These are phyloP conservation scores for Sparassis latifolia DNA, from an alignment of 1,284 basidiomycete genomes.

Conservation along the genomic window DNA sequence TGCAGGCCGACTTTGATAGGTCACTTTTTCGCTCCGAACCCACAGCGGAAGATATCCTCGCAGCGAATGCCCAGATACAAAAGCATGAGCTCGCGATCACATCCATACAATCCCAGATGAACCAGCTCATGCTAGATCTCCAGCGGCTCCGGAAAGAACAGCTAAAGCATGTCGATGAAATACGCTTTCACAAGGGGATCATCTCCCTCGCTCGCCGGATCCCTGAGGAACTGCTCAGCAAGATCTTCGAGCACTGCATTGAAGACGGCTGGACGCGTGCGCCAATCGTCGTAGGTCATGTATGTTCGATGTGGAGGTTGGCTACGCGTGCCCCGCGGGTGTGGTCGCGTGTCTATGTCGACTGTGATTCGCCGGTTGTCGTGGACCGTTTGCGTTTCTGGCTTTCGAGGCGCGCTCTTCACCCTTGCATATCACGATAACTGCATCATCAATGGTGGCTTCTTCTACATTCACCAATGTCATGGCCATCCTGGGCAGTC, in stretches of 20 bases:
- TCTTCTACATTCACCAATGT: conserved; percentile 21
- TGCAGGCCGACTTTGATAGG: background rate
- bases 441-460: conserved; percentile 24
- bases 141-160: conserved; percentile 36
- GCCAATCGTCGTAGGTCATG: conserved; percentile 50
- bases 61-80: conserved; percentile 28
- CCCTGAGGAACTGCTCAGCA: conserved; percentile 48
- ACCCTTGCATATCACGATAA: conserved; percentile 39
- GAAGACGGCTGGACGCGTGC: conserved; percentile 47
- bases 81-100: conserved; percentile 35
- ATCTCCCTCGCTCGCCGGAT: conserved; percentile 51
- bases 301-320: conserved; percentile 54
- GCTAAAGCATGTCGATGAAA: conserved; percentile 34
- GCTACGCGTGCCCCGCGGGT: conserved; percentile 44
- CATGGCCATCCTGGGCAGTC: conserved; percentile 35
- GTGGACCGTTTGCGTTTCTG: conserved; percentile 40
- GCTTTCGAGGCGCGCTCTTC: conserved; percentile 39
- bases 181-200: conserved; percentile 39
- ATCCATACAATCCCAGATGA: conserved; percentile 37
- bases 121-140: conserved; percentile 32
- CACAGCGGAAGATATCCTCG: conserved; percentile 23
- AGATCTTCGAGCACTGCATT: conserved; percentile 47
- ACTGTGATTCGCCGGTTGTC: conserved; percentile 39
- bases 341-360: conserved; percentile 53
- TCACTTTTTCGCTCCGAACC: conserved; percentile 13